Evolutionary conservation across 495 filamentous ascomycete genomes (phyloP), one percentile per base, ranked within the genome.

Genomic region (Penicillium pulvis): DNA sequence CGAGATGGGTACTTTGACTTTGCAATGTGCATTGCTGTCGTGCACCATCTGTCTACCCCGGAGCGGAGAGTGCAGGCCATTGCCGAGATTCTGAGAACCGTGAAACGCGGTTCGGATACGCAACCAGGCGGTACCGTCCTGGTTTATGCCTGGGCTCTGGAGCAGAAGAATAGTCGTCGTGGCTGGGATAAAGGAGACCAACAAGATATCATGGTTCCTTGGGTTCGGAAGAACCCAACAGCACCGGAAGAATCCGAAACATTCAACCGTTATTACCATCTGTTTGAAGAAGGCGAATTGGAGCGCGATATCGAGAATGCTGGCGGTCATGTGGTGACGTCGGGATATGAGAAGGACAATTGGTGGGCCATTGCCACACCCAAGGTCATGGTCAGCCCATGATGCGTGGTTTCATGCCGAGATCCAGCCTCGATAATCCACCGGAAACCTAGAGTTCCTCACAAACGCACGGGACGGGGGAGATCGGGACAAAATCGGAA

Each of bases 311-410:
- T 96, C 57, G 66, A 68, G 42, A 78, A 75, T 26, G 94, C 91
- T 45, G 92, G 91, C 31, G 94, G 94, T 35, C 70, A 68, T 49
- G 84, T 97, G 17, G 59, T 93, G 43, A 86, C 88, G 60, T 87
- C 87, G 55, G 94, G 94, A 28, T 98, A 97, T 77, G 94, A 98
- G 68, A 94, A 86, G 73, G 94, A 98, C 63, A 98, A 98, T 79
- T 98, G 94, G 94, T 98, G 94, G 93, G 91, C 82, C 35, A 87
- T 91, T 48, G 82, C 80, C 45, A 71, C 69, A 36, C 73, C 72
- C 58, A 67, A 66, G 39, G 53, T 45, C 58, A 67, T 64, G 39
- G 53, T 45, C 53, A 35, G 31, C 55, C 43, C 55, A 57, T 63
- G 43, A 55, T 42, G 43, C 24, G 24, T 45, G 55, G 36, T 56